Evolutionary conservation across 140 eudicot species (phyloP), one percentile per base, ranked within the genome.

Genomic region (Oenanthe javanica): DNA sequence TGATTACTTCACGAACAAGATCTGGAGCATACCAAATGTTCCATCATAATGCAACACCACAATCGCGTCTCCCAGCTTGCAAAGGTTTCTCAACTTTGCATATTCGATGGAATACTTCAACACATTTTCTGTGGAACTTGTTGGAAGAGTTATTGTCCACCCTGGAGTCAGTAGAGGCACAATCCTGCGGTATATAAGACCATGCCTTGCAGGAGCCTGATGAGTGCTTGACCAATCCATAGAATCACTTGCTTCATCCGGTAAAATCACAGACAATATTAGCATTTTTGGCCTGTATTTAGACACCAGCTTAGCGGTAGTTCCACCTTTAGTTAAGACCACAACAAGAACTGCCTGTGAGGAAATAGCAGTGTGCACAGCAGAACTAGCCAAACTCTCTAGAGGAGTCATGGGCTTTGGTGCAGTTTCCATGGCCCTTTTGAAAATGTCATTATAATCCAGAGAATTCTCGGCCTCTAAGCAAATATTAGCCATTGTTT

Each of bases 271-370:
- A 3, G 96, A 90, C 76, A 88, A 48, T 9, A 90, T 90, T 13
- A 92, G 90, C 87, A 90, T 83, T 36, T 88, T 88, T 0, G 96
- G 96, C 14, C 96, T 77, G 84, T 90, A 90, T 86, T 90, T 90
- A 4, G 95, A 88, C 79, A 90, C 95, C 38, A 88, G 84, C 79
- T 90, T 88, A 0, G 95, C 89, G 25, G 92, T 90, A 77, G 88
- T 89, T 51, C 92, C 90, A 4, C 90, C 90, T 64, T 88, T 76
- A 7, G 90, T 89, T 8, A 86, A 84, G 70, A 90, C 90, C 83
- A 89, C 19, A 15, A 89, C 87, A 18, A 89, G 79, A 21, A 81
- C 77, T 1, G 93, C 93, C 70, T 81, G 81, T 7, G 93, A 85
- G 11, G 93, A 83, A 72, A 72, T 84, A 4, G 93, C 93, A 5